These are phyloP conservation scores for Fraxinus dipetala DNA, from an alignment of 305 asterid species.

Conservation along the genomic window DNA sequence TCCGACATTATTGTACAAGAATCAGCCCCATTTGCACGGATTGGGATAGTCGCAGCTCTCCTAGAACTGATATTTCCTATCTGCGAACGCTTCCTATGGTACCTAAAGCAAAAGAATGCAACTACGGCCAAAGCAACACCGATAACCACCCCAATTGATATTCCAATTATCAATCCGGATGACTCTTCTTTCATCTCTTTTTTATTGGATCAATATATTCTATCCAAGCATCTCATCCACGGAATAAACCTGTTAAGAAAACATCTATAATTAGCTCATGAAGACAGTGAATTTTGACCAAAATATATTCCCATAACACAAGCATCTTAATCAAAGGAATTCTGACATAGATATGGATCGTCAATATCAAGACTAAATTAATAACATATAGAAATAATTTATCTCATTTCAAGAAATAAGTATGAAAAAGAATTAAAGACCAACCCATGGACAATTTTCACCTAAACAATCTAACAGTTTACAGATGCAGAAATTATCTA, in stretches of 20 bases:
- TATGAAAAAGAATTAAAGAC: constrained; percentile 8
- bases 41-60: constrained; percentile 71
- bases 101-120: constrained; percentile 64
- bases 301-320: not conserved
- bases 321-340: not conserved
- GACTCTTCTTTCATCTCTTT: constrained; percentile 68
- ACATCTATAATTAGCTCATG: not conserved
- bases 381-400: not conserved
- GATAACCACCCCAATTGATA: constrained; percentile 84
- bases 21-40: constrained; percentile 62
- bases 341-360: not conserved
- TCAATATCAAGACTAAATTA: constrained; percentile 1
- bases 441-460: constrained; percentile 19
- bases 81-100: constrained; percentile 59
- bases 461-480: constrained; percentile 9
- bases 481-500: constrained; percentile 6
- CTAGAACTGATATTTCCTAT: constrained; percentile 87
- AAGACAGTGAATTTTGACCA: not conserved
- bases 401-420: not conserved
- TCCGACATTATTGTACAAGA: constrained; percentile 59
- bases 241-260: constrained; percentile 37
- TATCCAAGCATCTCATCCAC: constrained; percentile 35
- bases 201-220: constrained; percentile 26
- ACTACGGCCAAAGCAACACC: constrained; percentile 71
- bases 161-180: constrained; percentile 66